Evolutionary conservation across 2,329 filamentous ascomycete species (phyloP).

Genomic region (Diplocarpon mali): DNA sequence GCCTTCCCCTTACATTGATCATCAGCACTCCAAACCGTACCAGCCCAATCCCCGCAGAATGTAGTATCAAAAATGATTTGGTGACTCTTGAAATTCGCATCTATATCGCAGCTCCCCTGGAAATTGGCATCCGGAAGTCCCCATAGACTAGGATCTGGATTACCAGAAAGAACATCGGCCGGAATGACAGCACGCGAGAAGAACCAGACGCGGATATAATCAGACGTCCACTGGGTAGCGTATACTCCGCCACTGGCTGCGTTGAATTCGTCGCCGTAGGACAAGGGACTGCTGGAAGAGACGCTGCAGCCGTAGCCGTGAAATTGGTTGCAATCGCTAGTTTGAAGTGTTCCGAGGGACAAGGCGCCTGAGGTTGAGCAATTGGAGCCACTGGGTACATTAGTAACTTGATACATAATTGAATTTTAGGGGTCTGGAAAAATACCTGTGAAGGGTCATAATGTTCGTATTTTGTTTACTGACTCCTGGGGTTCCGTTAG

Average conservation of each 20-base stretch:
- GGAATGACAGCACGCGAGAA: constrained; percentile 57
- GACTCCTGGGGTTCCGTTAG: constrained; percentile 34
- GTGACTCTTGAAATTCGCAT: constrained; percentile 53
- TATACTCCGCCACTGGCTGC: constrained; percentile 47
- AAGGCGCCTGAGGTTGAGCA: constrained; percentile 28
- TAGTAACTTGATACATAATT: neutral
- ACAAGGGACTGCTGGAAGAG: neutral
- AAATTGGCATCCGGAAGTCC: constrained; percentile 52
- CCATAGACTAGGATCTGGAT: constrained; percentile 53
- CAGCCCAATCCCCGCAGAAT: constrained; percentile 53
- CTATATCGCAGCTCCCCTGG: constrained; percentile 27
- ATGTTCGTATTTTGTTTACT: neutral
- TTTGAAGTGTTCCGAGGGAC: constrained; percentile 14
- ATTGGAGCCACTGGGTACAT: neutral
- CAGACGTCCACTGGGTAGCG: constrained; percentile 59
- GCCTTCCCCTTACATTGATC: constrained; percentile 44
- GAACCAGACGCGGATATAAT: constrained; percentile 62
- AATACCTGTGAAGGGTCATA: constrained; percentile 26
- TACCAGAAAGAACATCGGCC: constrained; percentile 42
- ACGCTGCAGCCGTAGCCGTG: constrained; percentile 32
- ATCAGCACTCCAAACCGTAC: constrained; percentile 3
- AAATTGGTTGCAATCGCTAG: constrained; percentile 12
- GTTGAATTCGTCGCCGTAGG: constrained; percentile 30
- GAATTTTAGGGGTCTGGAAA: too few relatives aligned
- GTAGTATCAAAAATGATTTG: constrained; percentile 62